phyloP scores from a whole-genome alignment of 164 flowering plant species.

The Litsea cubeba region DNA sequence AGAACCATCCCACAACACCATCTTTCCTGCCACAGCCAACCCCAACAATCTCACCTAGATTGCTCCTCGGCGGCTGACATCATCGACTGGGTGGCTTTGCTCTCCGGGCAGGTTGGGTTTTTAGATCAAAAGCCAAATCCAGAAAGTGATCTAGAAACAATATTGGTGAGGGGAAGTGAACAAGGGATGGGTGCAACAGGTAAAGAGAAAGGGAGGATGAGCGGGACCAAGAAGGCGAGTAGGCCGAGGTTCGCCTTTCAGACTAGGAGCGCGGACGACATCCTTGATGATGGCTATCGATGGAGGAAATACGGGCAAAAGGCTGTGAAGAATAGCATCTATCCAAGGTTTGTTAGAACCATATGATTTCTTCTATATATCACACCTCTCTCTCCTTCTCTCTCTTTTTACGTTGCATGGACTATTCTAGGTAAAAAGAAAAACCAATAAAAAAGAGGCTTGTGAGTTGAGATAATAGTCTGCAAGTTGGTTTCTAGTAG shows the following conservation, averaged over 20 bases:
- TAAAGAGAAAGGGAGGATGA: constrained; percentile 14
- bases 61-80: background rate
- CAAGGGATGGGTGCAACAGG: constrained; percentile 7
- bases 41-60: constrained; percentile 12
- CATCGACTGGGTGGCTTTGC: constrained; percentile 35
- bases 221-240: constrained; percentile 28
- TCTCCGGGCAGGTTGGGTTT: constrained; percentile 17
- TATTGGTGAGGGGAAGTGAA: constrained; percentile 6
- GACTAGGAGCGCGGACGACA: constrained; percentile 55
- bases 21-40: constrained; percentile 17
- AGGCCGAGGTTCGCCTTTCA: constrained; percentile 68
- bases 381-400: too few species aligned
- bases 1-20: constrained; percentile 12
- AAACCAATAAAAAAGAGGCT: too few species aligned
- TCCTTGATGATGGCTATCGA: constrained; percentile 70
- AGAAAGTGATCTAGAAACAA: background rate
- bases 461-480: too few species aligned
- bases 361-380: background rate
- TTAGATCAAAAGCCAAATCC: constrained; percentile 10
- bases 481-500: too few species aligned
- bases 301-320: constrained; percentile 87
- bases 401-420: too few species aligned
- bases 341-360: constrained; percentile 48
- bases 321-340: constrained; percentile 60
- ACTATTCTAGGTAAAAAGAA: too few species aligned